Base-by-base conservation (phyloP, 176 grass and related monocot species). In the Microstegium vimineum region DNA sequence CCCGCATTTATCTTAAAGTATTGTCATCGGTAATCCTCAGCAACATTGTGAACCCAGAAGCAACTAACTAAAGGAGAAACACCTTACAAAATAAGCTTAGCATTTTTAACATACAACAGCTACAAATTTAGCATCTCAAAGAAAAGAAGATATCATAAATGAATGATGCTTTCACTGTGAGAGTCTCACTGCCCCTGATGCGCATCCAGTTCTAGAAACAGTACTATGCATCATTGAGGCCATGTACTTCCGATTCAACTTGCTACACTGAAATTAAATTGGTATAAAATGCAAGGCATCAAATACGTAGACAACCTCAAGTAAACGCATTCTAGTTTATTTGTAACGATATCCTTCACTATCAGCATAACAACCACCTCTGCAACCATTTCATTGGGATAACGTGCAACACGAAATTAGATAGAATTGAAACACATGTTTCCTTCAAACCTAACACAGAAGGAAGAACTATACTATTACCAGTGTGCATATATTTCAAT, bases 291-390 rank as follows among this genome's bases (percentile, higher is more conserved):
- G 63, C n/a, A 81, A 35, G 45, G 17, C 22, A 79, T 20, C 17
- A 57, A 66, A 63, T 42, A 36, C 26, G 5, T 32, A 8, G 30
- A 75, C 1, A 64, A 66, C 60, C 30, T 68, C 34, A 59, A 26
- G 72, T 47, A 43, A 77, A 81, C 22, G 26, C 34, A 34, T 77
- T 36, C 26, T n/a, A 31, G n/a, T 49, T 49, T 49, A 84, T 38
- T 46, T 56, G 17, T 38, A 23, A 73, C 37, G 5, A 25, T 71
- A 66, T 59, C 42, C 14, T 81, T 81, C 81, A 13, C 62, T 66
- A 76, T 85, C 74, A 83, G 51, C 51, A 62, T 41, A 83, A 32
- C 61, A 25, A 35, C 38, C 12, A 78, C 32, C 6, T 65, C 71
- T 71, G 37, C 9, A 35, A 73, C 20, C 16, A 10, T 38, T 72